phyloP scores from a whole-genome alignment of 1,284 basidiomycete genomes.

The Acaromyces ingoldii region DNA sequence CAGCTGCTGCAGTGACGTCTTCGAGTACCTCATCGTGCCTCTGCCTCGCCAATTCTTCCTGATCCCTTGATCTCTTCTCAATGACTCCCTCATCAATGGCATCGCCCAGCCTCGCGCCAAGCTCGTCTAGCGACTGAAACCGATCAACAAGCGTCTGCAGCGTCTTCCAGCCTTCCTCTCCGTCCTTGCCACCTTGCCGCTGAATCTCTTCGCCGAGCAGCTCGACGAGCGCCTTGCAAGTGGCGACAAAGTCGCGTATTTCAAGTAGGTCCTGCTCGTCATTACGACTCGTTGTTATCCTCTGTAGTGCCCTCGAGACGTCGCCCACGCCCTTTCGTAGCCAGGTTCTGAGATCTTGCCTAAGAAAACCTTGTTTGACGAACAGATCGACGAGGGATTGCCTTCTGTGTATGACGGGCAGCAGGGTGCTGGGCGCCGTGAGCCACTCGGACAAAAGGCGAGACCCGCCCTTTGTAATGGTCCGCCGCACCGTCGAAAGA shows the following conservation, averaged over 20 bases:
- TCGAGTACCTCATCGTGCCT: constrained; percentile 11
- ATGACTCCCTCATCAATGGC: constrained; percentile 51
- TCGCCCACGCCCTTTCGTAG: constrained; percentile 36
- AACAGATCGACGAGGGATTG: constrained; percentile 38
- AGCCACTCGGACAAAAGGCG: constrained; percentile 44
- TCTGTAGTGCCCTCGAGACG: constrained; percentile 38
- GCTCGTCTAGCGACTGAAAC: constrained; percentile 13
- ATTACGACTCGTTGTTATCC: constrained; percentile 30
- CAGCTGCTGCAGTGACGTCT: no score
- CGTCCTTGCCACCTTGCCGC: not conserved
- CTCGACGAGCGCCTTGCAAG: constrained; percentile 14
- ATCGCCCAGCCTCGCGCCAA: constrained; percentile 25
- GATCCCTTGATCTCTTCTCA: constrained; percentile 28
- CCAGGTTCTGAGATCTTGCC: constrained; percentile 28
- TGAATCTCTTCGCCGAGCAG: constrained; percentile 13
- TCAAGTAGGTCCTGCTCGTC: constrained; percentile 48
- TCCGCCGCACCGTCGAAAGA: constrained; percentile 36
- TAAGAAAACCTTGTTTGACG: constrained; percentile 15
- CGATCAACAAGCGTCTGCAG: constrained; percentile 11
- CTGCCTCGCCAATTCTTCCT: constrained; percentile 26
- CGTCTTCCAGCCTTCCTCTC: not conserved
- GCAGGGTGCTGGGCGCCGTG: constrained; percentile 30
- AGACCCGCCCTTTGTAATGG: constrained; percentile 43
- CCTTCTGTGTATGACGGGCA: constrained; percentile 24
- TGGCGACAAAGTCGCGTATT: constrained; percentile 37